Conservation (phyloP, 2,329 filamentous ascomycete species). For the Colletotrichum higginsianum region DNA sequence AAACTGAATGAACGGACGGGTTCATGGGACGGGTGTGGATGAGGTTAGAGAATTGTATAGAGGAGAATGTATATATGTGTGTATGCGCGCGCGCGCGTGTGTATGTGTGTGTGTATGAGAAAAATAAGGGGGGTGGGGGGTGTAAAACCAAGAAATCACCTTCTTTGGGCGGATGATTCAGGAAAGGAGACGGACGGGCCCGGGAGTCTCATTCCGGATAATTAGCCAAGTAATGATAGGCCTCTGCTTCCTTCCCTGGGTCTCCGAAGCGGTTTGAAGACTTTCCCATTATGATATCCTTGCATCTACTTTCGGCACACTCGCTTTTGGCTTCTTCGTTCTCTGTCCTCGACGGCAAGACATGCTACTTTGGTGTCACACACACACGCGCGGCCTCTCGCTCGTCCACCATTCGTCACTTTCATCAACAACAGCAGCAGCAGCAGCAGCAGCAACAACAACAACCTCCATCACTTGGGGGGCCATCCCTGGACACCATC, state of each 20-base stretch:
- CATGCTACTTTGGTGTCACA: slow-evolving; percentile 1
- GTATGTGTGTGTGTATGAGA: no score
- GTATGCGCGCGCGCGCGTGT: no score
- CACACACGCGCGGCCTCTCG: not conserved
- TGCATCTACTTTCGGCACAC: not conserved
- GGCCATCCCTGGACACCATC: slow-evolving; percentile 2
- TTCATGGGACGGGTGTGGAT: slow-evolving; percentile 4
- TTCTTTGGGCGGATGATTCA: slow-evolving; percentile 5
- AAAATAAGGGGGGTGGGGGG: not conserved
- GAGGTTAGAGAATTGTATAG: no score
- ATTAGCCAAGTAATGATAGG: slow-evolving; percentile 6
- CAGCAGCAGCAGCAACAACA: no score
- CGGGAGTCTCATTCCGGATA: slow-evolving; percentile 3
- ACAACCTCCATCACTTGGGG: not conserved
- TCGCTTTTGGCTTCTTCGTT: not conserved
- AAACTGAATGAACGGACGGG: slow-evolving; percentile 11
- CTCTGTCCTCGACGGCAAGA: slow-evolving; percentile 27
- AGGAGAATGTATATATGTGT: not conserved
- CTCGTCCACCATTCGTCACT: slow-evolving; percentile 12
- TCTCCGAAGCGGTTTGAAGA: slow-evolving; percentile 6
- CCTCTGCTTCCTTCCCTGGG: not conserved
- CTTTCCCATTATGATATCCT: not conserved
- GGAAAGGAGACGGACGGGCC: not conserved
- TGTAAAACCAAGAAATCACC: slow-evolving; percentile 7
- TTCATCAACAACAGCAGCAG: no score